Base-by-base conservation (phyloP, 2,329 filamentous ascomycete genomes). In the Westerdykella sp. region DNA sequence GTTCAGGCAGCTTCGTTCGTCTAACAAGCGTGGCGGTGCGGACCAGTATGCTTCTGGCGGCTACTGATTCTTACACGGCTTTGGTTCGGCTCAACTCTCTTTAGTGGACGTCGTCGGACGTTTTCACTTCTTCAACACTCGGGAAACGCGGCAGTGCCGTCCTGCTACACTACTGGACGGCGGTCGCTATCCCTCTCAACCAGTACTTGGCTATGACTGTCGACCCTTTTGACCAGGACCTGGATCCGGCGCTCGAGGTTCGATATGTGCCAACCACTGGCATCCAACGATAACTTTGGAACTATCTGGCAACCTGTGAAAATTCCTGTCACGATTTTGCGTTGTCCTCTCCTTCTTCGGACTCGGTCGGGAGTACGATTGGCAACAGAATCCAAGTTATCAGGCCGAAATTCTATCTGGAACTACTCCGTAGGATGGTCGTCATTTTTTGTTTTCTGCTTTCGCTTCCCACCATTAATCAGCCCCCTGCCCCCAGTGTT, bases 1-100 rank as follows among this genome's bases (percentile, higher is more conserved):
- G 54, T 57, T 62, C 66, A 75, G 72, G 72, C 70, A 73, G 69
- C 69, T 74, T 63, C 70, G 72, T 63, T 73, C 71, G 48, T 71
- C 71, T 55, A 74, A 69, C 50, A 69, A 74, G 67, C 71, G 71
- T 65, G 70, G 70, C 57, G 66, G 63, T 51, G 61, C 56, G 57
- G 71, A 73, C 59, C 69, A 73, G 62, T 69, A 69, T 58, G 63
- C 64, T 57, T 67, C 69, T 62, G 67, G 65, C 55, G 66, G 66
- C 62, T 74, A 72, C 69, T 74, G 71, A 74, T 69, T 56, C 60
- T 57, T 62, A 65, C 63, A 57, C 56, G 60, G 57, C 58, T 61
- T 59, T 64, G 55, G 58, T 48, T 65, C 63, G 67, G 61, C 66
- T 35, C 59, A 63, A 61, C 44, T 62, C 61, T 66, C 60, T 66